Conservation (phyloP, 2,329 filamentous ascomycete genomes). For the Xylariaceae sp. region DNA sequence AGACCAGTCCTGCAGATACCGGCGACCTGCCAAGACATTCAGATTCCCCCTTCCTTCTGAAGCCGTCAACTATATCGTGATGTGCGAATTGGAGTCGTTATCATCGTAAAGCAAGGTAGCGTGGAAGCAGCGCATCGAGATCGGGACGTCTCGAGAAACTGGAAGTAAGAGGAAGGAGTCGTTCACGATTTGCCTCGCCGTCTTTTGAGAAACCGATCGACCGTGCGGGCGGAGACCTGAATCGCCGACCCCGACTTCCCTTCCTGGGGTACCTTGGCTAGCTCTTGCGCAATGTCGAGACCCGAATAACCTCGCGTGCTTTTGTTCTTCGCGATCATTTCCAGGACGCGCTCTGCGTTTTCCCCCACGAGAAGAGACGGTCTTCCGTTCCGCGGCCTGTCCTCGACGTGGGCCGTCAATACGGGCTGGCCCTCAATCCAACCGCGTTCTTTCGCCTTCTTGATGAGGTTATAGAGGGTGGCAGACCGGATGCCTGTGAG, state of each 20-base stretch:
- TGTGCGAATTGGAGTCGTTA: not conserved
- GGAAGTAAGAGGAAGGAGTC: not conserved
- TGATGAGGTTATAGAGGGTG: not conserved
- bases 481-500: not conserved
- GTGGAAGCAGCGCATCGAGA: not conserved
- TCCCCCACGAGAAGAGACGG: not conserved
- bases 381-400: not conserved
- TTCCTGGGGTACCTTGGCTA: not conserved
- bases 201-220: not conserved
- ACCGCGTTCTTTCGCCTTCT: not conserved
- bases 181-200: not conserved
- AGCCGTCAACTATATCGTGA: not conserved
- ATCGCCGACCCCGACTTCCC: not conserved
- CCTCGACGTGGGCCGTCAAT: not conserved
- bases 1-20: not conserved
- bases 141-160: not conserved
- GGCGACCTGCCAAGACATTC: not conserved
- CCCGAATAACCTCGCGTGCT: not conserved
- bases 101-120: not conserved
- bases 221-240: not conserved
- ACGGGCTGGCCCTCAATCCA: not conserved
- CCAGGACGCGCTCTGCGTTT: not conserved
- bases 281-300: not conserved
- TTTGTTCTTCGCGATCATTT: not conserved
- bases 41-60: not conserved